Base-by-base conservation (phyloP, 2,329 filamentous ascomycete species). In the Trichoderma sp. region DNA sequence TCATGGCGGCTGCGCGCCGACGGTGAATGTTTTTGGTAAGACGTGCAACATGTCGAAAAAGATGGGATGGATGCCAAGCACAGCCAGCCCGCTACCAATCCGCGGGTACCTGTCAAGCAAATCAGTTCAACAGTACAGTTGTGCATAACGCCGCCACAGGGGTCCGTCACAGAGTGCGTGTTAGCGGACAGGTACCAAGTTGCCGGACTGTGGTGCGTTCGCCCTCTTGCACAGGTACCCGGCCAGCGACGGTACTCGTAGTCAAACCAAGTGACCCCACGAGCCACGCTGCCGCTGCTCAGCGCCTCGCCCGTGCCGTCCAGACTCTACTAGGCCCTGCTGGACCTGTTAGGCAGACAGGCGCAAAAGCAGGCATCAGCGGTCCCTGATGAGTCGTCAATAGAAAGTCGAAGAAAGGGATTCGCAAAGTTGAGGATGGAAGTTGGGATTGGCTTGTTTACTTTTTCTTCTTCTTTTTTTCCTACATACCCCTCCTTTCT, bases 321-420 rank as follows among this genome's bases (percentile, higher is more conserved):
- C 45, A 53, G 45, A n/a, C 66, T 56, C 24, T 69, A 24, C n/a
- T 68, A 50, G 24, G 24, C 38, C 38, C 12, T 68, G 24, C 65
- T 63, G 14, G 69, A 33, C 59, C 41, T 60, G 62, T 24, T 67
- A 74, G 71, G 71, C 71, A 74, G 71, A 60, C 31, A 74, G 53
- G 67, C 59, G 53, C 35, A 71, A 45, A 63, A 29, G 63, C 71
- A 74, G 71, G 63, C 71, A 74, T 74, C 71, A 74, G 63, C 71
- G 21, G n/a, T 9, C 6, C 60, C 31, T 9, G 60, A 29, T 65
- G 69, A 73, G 60, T 73, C 41, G 21, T 6, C 18, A 21, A 16
- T 4, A n/a, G 3, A 35, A 31, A 60, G 24, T 29, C 31, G 53
- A 71, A 31, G 41, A 68, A 68, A n/a, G 66, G 33, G 14, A 18